Evolutionary conservation across 2,329 filamentous ascomycete genomes (phyloP), one percentile per base, ranked within the genome.

Genomic region (Paecilomyces formosus): DNA sequence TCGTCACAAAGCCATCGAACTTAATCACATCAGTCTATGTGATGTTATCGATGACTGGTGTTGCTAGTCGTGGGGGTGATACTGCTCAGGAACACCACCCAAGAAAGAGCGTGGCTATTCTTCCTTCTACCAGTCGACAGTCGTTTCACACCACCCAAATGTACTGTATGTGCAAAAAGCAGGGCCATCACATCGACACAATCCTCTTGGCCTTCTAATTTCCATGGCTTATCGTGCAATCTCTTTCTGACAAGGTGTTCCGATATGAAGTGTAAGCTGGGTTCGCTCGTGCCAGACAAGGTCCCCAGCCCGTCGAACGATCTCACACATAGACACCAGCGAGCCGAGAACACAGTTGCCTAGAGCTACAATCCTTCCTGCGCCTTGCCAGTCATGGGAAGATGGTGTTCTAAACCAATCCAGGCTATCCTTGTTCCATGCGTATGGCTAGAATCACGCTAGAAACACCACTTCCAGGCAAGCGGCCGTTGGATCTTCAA

Each of bases 401-500:
- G 39, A 52, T 24, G 21, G 50, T 22, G 50, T 52, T 21, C 50
- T 28, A 24, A 13, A 21, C 8, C 50, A 11, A 52, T 52, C 21
- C 8, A 24, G 21, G 8, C n/a, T 13, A 28, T 52, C 21, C 50
- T 28, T 52, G 50, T 24, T 28, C 50, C 22, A 63, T 58, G 50
- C 57, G 61, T 64, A 64, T 64, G 60, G 61, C 65, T 66, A 66
- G 64, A 68, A 66, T 33, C 45, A 56, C 64, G 63, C 65, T 68
- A 68, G 66, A 68, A 62, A 55, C 61, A 58, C 11, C 52, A 22
- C 13, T 26, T 24, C 31, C 13, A 57, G 13, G 45, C 55, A 55
- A 55, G 15, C 18, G 51, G 24, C 35, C 35, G 33, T 49, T 39
- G 24, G 33, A 45, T 45, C 26, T 56, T 22, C 24, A 31, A 28